phyloP scores from a whole-genome alignment of 176 grass and related monocot species.

The Juncus inflexus region DNA sequence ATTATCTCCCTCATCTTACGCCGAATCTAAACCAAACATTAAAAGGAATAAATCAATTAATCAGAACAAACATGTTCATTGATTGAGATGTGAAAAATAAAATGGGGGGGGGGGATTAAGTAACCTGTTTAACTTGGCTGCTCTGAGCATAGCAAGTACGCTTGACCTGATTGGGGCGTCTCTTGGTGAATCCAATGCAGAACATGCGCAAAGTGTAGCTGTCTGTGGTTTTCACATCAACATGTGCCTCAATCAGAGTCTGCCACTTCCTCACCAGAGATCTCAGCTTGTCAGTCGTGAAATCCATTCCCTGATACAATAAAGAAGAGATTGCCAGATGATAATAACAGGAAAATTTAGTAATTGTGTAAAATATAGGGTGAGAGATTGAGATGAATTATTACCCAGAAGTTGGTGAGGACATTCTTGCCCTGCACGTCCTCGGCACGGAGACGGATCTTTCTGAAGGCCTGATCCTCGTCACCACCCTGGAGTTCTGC shows the following conservation, averaged over 20 bases:
- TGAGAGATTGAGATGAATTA: not conserved
- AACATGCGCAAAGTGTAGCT: slow-evolving; percentile 61
- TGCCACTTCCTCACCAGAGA: slow-evolving; percentile 79
- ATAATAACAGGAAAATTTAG: not conserved
- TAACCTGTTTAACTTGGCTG: slow-evolving; percentile 76
- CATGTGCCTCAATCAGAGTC: slow-evolving; percentile 65
- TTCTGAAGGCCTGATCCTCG: slow-evolving; percentile 69
- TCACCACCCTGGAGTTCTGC: slow-evolving; percentile 64
- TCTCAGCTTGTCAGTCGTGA: slow-evolving; percentile 63
- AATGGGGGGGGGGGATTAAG: not conserved
- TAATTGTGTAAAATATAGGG: not conserved
- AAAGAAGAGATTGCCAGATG: not conserved
- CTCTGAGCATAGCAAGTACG: slow-evolving; percentile 76
- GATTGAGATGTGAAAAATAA: not conserved
- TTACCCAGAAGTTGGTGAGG: slow-evolving; percentile 77
- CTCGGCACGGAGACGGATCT: slow-evolving; percentile 71
- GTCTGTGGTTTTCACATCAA: slow-evolving; percentile 73
- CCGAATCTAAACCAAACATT: slow-evolving; percentile 38
- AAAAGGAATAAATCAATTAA: not conserved
- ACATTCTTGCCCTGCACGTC: slow-evolving; percentile 75
- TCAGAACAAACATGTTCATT: not conserved
- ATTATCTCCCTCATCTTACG: slow-evolving; percentile 81
- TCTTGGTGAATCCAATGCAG: slow-evolving; percentile 76
- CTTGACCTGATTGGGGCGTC: slow-evolving; percentile 65
- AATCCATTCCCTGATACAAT: slow-evolving; percentile 48